Evolutionary conservation across 208 protist species (phyloP).

Genomic region (Trichomonas vaginalis): DNA sequence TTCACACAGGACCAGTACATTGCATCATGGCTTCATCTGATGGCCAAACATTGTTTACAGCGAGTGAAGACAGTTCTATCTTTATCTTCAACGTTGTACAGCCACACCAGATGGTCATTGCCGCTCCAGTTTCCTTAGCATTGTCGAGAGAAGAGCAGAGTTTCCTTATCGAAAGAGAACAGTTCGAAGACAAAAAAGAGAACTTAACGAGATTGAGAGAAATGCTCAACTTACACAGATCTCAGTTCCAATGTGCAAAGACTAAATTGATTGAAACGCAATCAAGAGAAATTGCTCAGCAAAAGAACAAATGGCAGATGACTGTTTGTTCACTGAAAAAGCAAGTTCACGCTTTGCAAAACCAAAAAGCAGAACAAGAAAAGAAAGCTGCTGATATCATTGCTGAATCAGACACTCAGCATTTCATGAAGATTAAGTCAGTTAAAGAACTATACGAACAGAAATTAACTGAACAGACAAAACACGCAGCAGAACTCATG

Average conservation of each 20-base stretch:
- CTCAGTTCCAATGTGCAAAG: not conserved
- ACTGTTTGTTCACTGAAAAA: not conserved
- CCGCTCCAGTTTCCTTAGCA: not conserved
- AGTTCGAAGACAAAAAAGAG: not conserved
- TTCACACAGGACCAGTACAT: not conserved
- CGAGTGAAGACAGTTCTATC: not conserved
- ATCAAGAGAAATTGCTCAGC: not conserved
- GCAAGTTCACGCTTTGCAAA: not conserved
- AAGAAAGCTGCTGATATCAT: not conserved
- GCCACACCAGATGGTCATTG: not conserved
- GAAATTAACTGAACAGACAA: not conserved
- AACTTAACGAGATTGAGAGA: not conserved
- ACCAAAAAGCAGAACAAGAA: not conserved
- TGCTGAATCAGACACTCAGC: not conserved
- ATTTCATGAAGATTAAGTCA: not conserved
- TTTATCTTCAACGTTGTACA: slow-evolving; percentile 9
- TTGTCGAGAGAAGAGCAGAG: not conserved
- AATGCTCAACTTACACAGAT: not conserved
- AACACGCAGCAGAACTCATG: not conserved
- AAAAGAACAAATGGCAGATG: slow-evolving; percentile 9
- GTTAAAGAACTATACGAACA: slow-evolving; percentile 15
- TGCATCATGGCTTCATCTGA: not conserved
- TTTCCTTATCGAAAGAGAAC: not conserved
- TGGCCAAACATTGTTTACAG: not conserved
- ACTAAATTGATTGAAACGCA: not conserved